These are phyloP conservation scores for Marasmius tenuissimus DNA, from an alignment of 1,284 basidiomycete species.

Conservation along the genomic window DNA sequence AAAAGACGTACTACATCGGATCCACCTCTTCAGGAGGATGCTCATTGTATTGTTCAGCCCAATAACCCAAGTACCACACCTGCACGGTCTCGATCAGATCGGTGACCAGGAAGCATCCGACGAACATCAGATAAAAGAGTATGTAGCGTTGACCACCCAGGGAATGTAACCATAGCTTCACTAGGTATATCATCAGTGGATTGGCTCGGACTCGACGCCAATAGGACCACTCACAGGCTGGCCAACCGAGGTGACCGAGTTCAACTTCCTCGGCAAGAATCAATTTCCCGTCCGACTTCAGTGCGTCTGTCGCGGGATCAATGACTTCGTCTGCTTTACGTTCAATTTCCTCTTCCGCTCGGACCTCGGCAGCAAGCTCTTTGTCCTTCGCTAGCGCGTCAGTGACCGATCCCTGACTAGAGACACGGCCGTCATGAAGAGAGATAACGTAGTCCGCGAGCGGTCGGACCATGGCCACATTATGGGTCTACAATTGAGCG, in stretches of 20 bases:
- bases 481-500: constrained; percentile 48
- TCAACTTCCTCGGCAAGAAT: constrained; percentile 62
- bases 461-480: constrained; percentile 54
- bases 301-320: constrained; percentile 32
- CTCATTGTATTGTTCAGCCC: constrained; percentile 44
- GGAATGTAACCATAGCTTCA: constrained; percentile 31
- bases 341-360: constrained; percentile 32
- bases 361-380: constrained; percentile 32
- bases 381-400: constrained; percentile 36
- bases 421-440: constrained; percentile 45
- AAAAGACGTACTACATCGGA: constrained; percentile 26
- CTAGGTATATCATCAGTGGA: constrained; percentile 8
- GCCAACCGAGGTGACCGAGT: constrained; percentile 56
- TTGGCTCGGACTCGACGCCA: neutral
- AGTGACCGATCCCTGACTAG: constrained; percentile 37
- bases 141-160: constrained; percentile 41
- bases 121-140: constrained; percentile 38
- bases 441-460: constrained; percentile 57
- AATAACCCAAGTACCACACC: constrained; percentile 48
- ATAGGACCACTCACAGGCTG: constrained; percentile 27
- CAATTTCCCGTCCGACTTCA: constrained; percentile 40
- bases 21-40: constrained; percentile 23
- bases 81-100: constrained; percentile 28
- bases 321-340: constrained; percentile 37
- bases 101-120: constrained; percentile 20